Base-by-base conservation (phyloP, 164 flowering plant species). In the Chimonanthus salicifolius region DNA sequence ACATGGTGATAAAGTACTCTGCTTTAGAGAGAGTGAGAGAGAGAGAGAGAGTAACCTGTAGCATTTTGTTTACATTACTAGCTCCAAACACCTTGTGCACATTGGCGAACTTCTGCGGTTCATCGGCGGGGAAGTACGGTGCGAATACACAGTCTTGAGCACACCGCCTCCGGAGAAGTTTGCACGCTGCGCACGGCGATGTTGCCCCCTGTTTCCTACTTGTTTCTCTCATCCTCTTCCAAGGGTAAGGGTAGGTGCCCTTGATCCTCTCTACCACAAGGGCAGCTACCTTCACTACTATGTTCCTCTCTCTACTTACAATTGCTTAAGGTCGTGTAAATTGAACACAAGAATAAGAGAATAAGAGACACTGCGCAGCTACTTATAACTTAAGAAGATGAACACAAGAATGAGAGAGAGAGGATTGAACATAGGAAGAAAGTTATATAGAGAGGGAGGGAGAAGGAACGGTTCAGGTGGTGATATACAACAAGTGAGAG, bases 71-170 rank as follows among this genome's bases (percentile, higher is more conserved):
- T 81, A 92, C 94, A 84, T 92, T 92, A 83, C 97, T 92, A 49
- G 97, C 97, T 21, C 97, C 97, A 70, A 92, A 92, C 21, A 92
- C 97, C 83, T 88, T 89, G 78, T 92, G 97, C 15, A 92, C 97
- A 51, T 89, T 88, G 15, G 94, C 97, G 69, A 92, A 92, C 82
- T 92, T 92, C n/a, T 88, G 91, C 0, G 97, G 97, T 76, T 92
- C 92, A 65, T 90, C 93, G 0, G 94, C 92, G 0, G 97, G 97
- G 74, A 92, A 92, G 72, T 92, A 89, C 46, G 97, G 97, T 18
- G 97, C 89, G 78, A 92, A 92, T 2, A 90, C 85, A 69, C 97
- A 92, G 45, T 89, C 93, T 63, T 83, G 85, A 2, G 90, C 89
- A 71, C 97, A 92, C 68, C 94, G 80, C 72, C 97, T 69, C 72